Evolutionary conservation across 2,329 filamentous ascomycete species (phyloP).

Genomic region (Ilyonectria destructans): DNA sequence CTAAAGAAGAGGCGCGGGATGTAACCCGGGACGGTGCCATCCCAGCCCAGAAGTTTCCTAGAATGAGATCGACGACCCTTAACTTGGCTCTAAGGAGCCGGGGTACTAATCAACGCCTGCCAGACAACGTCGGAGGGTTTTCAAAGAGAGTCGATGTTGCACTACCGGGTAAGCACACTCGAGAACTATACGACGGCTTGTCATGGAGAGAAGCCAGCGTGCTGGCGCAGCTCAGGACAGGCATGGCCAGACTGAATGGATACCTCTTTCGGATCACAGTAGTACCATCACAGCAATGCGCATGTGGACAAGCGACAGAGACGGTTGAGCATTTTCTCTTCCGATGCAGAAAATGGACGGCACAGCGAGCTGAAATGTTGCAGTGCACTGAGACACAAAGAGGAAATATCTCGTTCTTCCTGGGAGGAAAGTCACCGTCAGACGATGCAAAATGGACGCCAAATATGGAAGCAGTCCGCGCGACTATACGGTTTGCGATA

Average conservation of each 20-base stretch:
- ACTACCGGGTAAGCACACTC: conserved; percentile 36
- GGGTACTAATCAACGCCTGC: conserved; percentile 21
- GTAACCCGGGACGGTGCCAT: conserved; percentile 23
- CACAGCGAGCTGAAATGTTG: no score
- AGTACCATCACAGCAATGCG: no score
- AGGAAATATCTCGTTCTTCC: no score
- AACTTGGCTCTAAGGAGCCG: conserved; percentile 23
- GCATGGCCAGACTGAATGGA: conserved; percentile 27
- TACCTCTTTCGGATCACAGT: no score
- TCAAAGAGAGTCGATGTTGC: conserved; percentile 36
- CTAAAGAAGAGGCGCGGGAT: conserved; percentile 5
- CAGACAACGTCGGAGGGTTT: conserved; percentile 32
- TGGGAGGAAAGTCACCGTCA: no score
- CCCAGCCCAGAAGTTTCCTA: conserved; percentile 28
- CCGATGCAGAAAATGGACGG: no score
- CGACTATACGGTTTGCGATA: no score
- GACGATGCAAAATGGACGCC: no score
- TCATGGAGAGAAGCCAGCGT: conserved; percentile 38
- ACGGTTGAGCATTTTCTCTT: no score
- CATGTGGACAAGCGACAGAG: no score
- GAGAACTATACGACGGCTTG: conserved; percentile 5
- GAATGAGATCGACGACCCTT: conserved; percentile 31
- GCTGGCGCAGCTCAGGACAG: conserved; percentile 38
- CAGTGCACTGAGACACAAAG: no score
- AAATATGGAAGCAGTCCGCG: no score